These are phyloP conservation scores for Kuraishia hungarica DNA, from an alignment of 805 yeast genomes.

Conservation along the genomic window DNA sequence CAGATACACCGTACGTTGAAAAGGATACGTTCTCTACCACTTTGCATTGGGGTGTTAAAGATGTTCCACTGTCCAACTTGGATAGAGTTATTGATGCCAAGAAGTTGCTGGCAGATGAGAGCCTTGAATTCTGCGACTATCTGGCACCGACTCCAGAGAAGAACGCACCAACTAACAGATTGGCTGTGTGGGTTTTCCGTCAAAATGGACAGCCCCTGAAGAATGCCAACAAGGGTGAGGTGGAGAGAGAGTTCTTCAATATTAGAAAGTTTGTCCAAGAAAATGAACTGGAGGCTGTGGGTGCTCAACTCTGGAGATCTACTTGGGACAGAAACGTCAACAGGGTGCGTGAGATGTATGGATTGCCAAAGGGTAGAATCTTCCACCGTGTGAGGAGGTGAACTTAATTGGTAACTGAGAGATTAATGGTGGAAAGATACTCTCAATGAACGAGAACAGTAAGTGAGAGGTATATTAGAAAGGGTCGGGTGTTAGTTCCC, in stretches of 20 bases:
- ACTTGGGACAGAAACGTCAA: conserved; percentile 70
- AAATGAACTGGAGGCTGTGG: conserved; percentile 62
- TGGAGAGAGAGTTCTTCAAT: conserved; percentile 47
- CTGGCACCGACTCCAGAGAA: conserved; percentile 85
- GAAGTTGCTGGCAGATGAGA: conserved; percentile 25
- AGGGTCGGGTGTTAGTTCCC: not conserved
- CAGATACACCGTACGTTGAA: conserved; percentile 77
- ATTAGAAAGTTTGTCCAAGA: conserved; percentile 57
- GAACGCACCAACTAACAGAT: conserved; percentile 76
- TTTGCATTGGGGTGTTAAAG: conserved; percentile 69
- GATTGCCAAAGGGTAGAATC: conserved; percentile 67
- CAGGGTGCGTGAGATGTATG: conserved; percentile 60
- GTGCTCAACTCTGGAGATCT: conserved; percentile 90
- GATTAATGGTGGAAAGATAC: too few species aligned
- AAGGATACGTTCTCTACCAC: conserved; percentile 63
- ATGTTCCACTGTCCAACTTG: conserved; percentile 51
- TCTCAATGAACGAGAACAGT: too few species aligned
- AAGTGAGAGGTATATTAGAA: too few species aligned
- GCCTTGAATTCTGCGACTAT: conserved; percentile 44
- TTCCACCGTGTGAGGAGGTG: conserved; percentile 35
- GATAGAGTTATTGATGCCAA: conserved; percentile 46
- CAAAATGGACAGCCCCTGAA: conserved; percentile 33
- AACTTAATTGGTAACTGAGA: not conserved
- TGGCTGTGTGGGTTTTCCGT: conserved; percentile 84
- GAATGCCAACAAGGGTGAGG: conserved; percentile 12